Evolutionary conservation across 106 monocot genomes (phyloP).

Genomic region (Narthecium ossifragum): DNA sequence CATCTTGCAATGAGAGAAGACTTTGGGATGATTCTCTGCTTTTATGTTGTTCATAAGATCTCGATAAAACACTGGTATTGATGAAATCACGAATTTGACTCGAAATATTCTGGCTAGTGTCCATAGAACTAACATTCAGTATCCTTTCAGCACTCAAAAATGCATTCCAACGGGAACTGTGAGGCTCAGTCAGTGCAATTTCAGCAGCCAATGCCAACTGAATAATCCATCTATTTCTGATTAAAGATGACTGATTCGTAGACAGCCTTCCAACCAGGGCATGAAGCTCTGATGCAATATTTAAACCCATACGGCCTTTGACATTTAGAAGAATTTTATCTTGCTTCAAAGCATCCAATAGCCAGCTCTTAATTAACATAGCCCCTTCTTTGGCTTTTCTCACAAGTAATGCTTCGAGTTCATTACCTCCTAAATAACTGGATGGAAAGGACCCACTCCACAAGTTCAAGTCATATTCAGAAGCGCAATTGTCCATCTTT

Average conservation of each 20-base stretch:
- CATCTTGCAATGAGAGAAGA: slow-evolving; percentile 81
- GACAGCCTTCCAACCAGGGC: slow-evolving; percentile 43
- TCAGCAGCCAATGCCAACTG: slow-evolving; percentile 75
- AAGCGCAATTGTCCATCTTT: slow-evolving; percentile 6
- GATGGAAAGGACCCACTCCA: slow-evolving; percentile 62
- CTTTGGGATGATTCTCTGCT: slow-evolving; percentile 14
- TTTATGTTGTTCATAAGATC: slow-evolving; percentile 15
- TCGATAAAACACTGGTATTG: slow-evolving; percentile 43
- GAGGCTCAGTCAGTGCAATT: slow-evolving; percentile 54
- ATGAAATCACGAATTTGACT: slow-evolving; percentile 93
- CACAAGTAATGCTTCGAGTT: slow-evolving; percentile 71
- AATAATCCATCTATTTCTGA: slow-evolving; percentile 74
- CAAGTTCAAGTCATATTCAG: slow-evolving; percentile 18
- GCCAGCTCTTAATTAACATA: slow-evolving; percentile 86
- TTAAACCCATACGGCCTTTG: slow-evolving; percentile 39
- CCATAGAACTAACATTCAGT: slow-evolving; percentile 51
- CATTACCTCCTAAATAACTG: slow-evolving; percentile 46
- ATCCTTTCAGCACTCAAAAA: slow-evolving; percentile 86
- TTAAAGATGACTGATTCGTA: slow-evolving; percentile 43
- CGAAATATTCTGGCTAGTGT: slow-evolving; percentile 74
- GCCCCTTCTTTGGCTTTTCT: slow-evolving; percentile 71
- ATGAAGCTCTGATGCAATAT: slow-evolving; percentile 49
- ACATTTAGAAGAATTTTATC: slow-evolving; percentile 51
- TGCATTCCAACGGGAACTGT: slow-evolving; percentile 85
- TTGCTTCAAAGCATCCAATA: slow-evolving; percentile 70